phyloP scores from a whole-genome alignment of 805 yeast species.

The Blastobotrys chiropterorum region DNA sequence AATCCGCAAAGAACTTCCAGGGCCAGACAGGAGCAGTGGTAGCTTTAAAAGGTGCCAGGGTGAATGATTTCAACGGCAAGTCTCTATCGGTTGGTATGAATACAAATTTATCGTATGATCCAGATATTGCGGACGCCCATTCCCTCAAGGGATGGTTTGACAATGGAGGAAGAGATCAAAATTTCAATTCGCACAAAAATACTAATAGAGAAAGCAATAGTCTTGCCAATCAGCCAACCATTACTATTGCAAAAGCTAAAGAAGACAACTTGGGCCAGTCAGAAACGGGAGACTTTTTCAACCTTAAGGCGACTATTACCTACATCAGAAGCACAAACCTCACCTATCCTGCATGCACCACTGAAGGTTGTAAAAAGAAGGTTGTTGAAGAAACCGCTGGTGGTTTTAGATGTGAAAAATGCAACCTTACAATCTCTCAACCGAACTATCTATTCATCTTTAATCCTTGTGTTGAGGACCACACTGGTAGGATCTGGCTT shows the following conservation, averaged over 20 bases:
- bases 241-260: slow-evolving; percentile 59
- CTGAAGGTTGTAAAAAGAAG: slow-evolving; percentile 76
- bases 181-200: slow-evolving; percentile 54
- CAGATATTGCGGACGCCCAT: slow-evolving; percentile 85
- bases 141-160: slow-evolving; percentile 93
- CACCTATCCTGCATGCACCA: slow-evolving; percentile 81
- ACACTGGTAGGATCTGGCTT: slow-evolving; percentile 78
- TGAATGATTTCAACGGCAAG: slow-evolving; percentile 76
- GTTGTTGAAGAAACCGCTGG: slow-evolving; percentile 68
- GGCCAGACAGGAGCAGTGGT: slow-evolving; percentile 59
- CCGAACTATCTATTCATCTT: slow-evolving; percentile 80
- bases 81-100: slow-evolving; percentile 73
- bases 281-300: slow-evolving; percentile 76
- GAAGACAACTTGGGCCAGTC: slow-evolving; percentile 62
- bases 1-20: slow-evolving; percentile 70
- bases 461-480: slow-evolving; percentile 70
- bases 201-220: slow-evolving; percentile 24
- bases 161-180: slow-evolving; percentile 58
- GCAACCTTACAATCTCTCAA: slow-evolving; percentile 59
- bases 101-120: slow-evolving; percentile 71
- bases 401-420: slow-evolving; percentile 90
- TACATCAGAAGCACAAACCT: slow-evolving; percentile 63
- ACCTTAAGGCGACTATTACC: slow-evolving; percentile 66
- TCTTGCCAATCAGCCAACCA: slow-evolving; percentile 19
- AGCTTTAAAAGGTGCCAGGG: slow-evolving; percentile 86